Evolutionary conservation across 805 yeast species (phyloP).

Genomic region (Pichia sporocuriosa): DNA sequence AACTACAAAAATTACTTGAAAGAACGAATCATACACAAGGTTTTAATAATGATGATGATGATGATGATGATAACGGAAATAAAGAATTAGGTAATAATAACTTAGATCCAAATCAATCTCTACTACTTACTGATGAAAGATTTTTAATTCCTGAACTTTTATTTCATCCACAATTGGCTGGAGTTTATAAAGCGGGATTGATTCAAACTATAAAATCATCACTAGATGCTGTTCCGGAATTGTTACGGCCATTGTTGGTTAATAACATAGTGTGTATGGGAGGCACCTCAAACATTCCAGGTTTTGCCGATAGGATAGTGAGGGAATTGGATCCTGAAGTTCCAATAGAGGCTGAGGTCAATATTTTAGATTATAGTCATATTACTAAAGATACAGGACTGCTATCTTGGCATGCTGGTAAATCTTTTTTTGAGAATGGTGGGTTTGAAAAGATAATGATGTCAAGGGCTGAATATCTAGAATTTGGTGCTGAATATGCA

Average conservation of each 20-base stretch:
- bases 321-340: conserved; percentile 59
- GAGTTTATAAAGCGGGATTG: conserved; percentile 73
- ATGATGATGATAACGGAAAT: conserved; percentile 21
- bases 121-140: conserved; percentile 73
- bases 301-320: conserved; percentile 55
- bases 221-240: conserved; percentile 63
- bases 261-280: conserved; percentile 80
- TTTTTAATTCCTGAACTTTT: conserved; percentile 82
- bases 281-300: conserved; percentile 69
- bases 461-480: conserved; percentile 74
- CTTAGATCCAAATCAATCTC: conserved; percentile 47
- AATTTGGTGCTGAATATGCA: conserved; percentile 58
- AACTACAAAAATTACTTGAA: conserved; percentile 39
- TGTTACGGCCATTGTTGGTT: conserved; percentile 64
- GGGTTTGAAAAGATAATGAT: conserved; percentile 49
- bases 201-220: conserved; percentile 64
- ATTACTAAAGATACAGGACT: conserved; percentile 34
- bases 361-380: conserved; percentile 32
- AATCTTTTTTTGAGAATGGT: conserved; percentile 38
- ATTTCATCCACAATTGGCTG: conserved; percentile 79
- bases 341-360: conserved; percentile 65
- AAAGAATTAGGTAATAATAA: conserved; percentile 9
- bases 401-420: conserved; percentile 49
- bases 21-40: conserved; percentile 79
- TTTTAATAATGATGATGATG: conserved; percentile 70